Evolutionary conservation across 2,329 filamentous ascomycete genomes (phyloP), one percentile per base, ranked within the genome.

Genomic region (Hypoxylon sp.): DNA sequence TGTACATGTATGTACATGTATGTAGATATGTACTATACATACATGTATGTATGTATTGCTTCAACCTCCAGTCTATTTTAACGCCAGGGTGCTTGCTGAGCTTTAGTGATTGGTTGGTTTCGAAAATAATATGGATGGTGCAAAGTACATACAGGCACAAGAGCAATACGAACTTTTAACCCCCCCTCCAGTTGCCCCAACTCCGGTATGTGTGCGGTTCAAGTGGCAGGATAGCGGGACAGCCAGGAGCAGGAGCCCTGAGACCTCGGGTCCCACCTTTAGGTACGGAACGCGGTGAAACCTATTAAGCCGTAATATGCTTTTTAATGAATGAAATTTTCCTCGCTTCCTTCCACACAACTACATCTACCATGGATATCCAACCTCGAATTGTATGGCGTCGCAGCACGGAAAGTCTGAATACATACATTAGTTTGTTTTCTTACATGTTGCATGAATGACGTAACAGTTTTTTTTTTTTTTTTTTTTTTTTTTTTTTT

Each of bases 101-200:
- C 47, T 51, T 19, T 37, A 37, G 22, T 52, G 51, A 66, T 62
- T 57, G 57, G 37, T 56, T 46, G 31, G 35, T 58, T 50, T 14
- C 35, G 31, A 47, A 31, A 11, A 35, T 44, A 51, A 35, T 53
- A 48, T 63, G 24, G 52, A 48, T 63, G 24, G 52, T 66, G 47
- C 46, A 33, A 64, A 63, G 58, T n/a, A 55, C 48, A 67, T 22
- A 54, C 48, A 67, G 9, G 53, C 29, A 55, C 55, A 37, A 33
- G 39, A 44, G 54, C 37, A 67, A 67, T 67, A 67, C 65, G 65
- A 63, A 59, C 51, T 54, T 46, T 62, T 50, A 39, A 54, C 55
- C 62, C 54, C 47, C 35, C 14, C 54, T 48, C 26, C 14, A 48
- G 19, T 24, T 63, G 29, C 60, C 53, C 39, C 37, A 58, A 50